These are phyloP conservation scores for Wickerhamomyces xylosicus DNA, from an alignment of 805 yeast genomes.

Conservation along the genomic window DNA sequence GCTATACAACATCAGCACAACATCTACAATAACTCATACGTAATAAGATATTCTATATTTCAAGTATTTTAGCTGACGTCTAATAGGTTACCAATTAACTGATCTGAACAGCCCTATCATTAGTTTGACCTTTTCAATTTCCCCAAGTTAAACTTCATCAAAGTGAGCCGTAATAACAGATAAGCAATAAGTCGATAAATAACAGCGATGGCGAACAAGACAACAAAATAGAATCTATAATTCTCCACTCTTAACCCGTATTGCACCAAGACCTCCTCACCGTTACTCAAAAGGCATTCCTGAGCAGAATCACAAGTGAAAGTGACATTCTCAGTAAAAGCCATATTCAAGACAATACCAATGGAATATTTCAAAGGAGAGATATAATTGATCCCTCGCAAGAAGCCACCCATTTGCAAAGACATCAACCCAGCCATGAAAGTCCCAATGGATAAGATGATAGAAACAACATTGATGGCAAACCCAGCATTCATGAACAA, in stretches of 20 bases:
- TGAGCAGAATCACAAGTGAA: conserved; percentile 40
- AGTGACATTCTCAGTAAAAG: conserved; percentile 30
- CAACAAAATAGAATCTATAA: conserved; percentile 25
- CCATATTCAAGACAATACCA: conserved; percentile 45
- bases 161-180: conserved; percentile 9
- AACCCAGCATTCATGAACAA: conserved; percentile 67
- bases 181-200: conserved; percentile 32
- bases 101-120: no score
- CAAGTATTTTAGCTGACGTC: no score
- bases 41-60: no score
- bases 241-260: conserved; percentile 27
- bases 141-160: conserved; percentile 14
- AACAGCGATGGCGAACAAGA: conserved; percentile 29
- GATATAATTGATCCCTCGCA: conserved; percentile 64
- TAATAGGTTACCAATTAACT: no score
- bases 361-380: conserved; percentile 69
- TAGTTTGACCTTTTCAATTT: no score
- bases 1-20: no score
- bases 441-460: conserved; percentile 57
- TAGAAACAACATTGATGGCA: conserved; percentile 65
- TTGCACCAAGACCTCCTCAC: conserved; percentile 40
- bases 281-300: conserved; percentile 40
- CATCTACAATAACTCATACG: no score
- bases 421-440: conserved; percentile 85
- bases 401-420: conserved; percentile 57